Base-by-base conservation (phyloP, 768 basidiomycete genomes). In the Suillus subaureus region DNA sequence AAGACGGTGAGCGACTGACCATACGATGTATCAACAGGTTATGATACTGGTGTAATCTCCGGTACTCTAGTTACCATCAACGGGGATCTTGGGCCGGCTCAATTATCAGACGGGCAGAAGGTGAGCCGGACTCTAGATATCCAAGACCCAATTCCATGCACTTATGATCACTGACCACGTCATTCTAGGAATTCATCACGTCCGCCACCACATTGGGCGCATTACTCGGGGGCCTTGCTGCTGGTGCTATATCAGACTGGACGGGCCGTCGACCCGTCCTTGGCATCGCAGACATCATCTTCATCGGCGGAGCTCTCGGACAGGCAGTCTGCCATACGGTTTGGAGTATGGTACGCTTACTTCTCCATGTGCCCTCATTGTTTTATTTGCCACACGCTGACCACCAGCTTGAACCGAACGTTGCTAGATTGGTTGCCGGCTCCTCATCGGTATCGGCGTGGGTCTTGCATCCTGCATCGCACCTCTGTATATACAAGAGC, bases 401-500 rank as follows among this genome's bases (percentile, higher is more conserved):
- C n/a, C 37, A 12, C 31, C 11, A 47, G 40, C 33, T 56, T n/a
- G n/a, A n/a, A n/a, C n/a, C n/a, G n/a, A n/a, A n/a, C n/a, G n/a
- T n/a, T n/a, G n/a, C 16, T 35, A 89, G 87, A 86, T 92, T 52
- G 87, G 85, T 8, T 86, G 91, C 21, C 84, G 91, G 23, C 91
- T 94, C 76, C 74, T 93, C 61, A 87, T 93, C 64, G 92, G 92
- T 15, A 72, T 87, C 35, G 91, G 89, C 21, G 91, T 93, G 2
- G 91, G 91, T 3, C 77, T 91, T 1, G 92, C 92, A 21, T 86
- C 89, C 5, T 92, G 92, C 68, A 85, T 92, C 61, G 90, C 92
- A 0, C 91, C 92, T 12, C 81, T 94, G 6, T 93, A 94, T 73
- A 92, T 95, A 60, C 91, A 93, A 72, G 93, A 94, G 75, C 83